These are phyloP conservation scores for Trichoderma gracile DNA, from an alignment of 2,329 filamentous ascomycete species.

Conservation along the genomic window DNA sequence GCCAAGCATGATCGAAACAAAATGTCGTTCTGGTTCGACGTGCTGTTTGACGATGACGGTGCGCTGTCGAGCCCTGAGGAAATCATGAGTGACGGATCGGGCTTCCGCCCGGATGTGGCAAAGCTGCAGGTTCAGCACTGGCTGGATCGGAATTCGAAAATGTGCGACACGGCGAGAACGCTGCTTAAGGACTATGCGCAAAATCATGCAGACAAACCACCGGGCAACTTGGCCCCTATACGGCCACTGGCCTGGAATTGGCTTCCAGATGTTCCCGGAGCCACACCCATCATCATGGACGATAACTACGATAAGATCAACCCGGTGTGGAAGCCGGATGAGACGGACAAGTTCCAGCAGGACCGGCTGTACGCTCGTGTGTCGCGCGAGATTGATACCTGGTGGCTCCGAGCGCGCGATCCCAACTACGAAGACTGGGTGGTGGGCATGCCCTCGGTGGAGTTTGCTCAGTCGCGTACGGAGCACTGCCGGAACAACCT, in stretches of 20 bases:
- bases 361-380: conserved; percentile 61
- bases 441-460: conserved; percentile 60
- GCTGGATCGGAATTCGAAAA: conserved; percentile 60
- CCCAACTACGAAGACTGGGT: conserved; percentile 62
- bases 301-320: conserved; percentile 48
- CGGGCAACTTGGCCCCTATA: conserved; percentile 52
- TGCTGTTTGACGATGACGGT: conserved; percentile 61
- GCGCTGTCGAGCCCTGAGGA: conserved; percentile 53
- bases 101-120: conserved; percentile 58
- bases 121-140: conserved; percentile 63
- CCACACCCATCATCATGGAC: conserved; percentile 37
- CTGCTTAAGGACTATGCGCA: conserved; percentile 58
- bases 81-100: conserved; percentile 51
- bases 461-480: conserved; percentile 58
- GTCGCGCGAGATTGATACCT: conserved; percentile 64
- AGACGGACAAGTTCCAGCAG: conserved; percentile 59
- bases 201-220: conserved; percentile 50
- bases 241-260: conserved; percentile 59
- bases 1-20: conserved; percentile 69
- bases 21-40: conserved; percentile 68
- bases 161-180: conserved; percentile 57
- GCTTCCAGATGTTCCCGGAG: conserved; percentile 45
- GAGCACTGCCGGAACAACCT: conserved; percentile 61
- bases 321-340: conserved; percentile 53
- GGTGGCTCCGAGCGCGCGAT: conserved; percentile 63